Conservation (phyloP, 108 stramenopile genomes). For the Discostella pseudostelligera region DNA sequence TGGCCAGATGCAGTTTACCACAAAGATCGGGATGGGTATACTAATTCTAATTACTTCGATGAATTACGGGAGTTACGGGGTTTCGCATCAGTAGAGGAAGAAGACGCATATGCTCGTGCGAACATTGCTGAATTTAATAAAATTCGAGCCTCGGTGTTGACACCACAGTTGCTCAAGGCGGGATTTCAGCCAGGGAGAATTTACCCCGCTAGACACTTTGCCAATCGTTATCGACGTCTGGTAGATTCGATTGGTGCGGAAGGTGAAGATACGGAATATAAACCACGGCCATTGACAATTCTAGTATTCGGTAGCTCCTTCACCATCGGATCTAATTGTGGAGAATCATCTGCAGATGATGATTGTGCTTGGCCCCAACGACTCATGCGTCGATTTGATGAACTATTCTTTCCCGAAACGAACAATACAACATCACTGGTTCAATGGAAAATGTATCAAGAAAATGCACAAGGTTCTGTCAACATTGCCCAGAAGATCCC, state of each 20-base stretch:
- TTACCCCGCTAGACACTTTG: conserved; percentile 11
- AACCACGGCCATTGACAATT: conserved; percentile 9
- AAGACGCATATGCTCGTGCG: conserved; percentile 9
- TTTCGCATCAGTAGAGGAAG: conserved; percentile 12
- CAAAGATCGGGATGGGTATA: not conserved
- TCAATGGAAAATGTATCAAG: conserved; percentile 20
- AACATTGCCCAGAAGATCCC: conserved; percentile 26
- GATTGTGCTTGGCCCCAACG: conserved; percentile 18
- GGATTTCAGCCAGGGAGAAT: conserved; percentile 8
- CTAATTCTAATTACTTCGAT: not conserved
- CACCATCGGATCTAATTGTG: conserved; percentile 23
- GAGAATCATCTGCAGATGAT: conserved; percentile 1
- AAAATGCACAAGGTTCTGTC: conserved; percentile 20
- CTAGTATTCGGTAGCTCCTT: conserved; percentile 15
- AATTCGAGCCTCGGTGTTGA: conserved; percentile 19
- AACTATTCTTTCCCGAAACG: not conserved
- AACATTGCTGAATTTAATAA: conserved; percentile 24
- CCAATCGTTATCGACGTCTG: conserved; percentile 2
- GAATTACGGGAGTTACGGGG: not conserved
- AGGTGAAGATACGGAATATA: not conserved
- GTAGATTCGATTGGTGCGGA: not conserved
- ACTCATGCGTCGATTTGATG: conserved; percentile 14
- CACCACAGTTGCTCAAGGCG: conserved; percentile 8
- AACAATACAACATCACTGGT: conserved; percentile 1
- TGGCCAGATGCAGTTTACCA: conserved; percentile 12